Base-by-base conservation (phyloP, 768 basidiomycete species). In the Daedalea quercina region DNA sequence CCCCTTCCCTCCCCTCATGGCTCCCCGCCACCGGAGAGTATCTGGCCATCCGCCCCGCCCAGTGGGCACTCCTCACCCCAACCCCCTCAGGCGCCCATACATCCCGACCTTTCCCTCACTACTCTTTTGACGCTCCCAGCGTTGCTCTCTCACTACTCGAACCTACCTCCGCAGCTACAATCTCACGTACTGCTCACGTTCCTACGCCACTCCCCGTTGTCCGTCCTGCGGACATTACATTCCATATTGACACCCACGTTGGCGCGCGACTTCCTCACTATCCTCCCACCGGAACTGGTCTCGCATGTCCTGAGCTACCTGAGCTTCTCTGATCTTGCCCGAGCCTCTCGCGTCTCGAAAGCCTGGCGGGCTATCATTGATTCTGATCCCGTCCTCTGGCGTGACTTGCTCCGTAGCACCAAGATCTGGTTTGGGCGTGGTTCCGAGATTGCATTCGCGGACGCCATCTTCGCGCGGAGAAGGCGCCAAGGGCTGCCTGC, bases 311-410 rank as follows among this genome's bases (percentile, higher is more conserved):
- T 98, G 57, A 84, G 84, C 59, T 91, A 79, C 66, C 83, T 97
- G 31, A 86, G 92, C 3, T 87, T 87, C 58, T 75, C 83, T 2
- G 82, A 89, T 12, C 81, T 98, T 34, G 86, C 90, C 24, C 84
- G 89, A 12, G 91, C 93, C 9, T 86, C 92, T 15, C 80, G 91
- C 31, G 95, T 99, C 19, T 92, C 88, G 50, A 86, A 80, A 62
- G 73, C 90, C 12, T 99, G 96, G 96, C 76, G 86, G n/a, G 75
- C 83, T 11, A 89, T 92, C 60, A 90, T 97, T 57, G 94, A 97
- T 65, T 85, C 85, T 2, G 93, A 97, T 60, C 81, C 89, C 31
- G 79, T 87, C 8, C 79, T 97, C 35, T 98, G 95, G 95, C 80
- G 84, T 54, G 88, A 91, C 54, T 76, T 94, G 9, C 74, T 97